Evolutionary conservation across 306 rosid genomes (phyloP), one percentile per base, ranked within the genome.

Genomic region (Arachis stenosperma): DNA sequence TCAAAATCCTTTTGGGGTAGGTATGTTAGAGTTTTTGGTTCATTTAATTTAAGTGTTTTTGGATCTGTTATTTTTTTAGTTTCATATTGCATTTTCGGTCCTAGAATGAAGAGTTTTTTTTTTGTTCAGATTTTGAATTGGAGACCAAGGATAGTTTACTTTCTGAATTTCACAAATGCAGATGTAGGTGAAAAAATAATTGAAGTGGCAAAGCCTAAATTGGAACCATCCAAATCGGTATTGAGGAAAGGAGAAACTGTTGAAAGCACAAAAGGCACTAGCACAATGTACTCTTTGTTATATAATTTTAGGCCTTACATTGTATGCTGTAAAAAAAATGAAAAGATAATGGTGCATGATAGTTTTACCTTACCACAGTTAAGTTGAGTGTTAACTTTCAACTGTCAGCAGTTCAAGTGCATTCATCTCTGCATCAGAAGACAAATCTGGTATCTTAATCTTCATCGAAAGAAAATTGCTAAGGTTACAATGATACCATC

Each of bases 381-480:
- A 42, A 48, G 43, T 52, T 65, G 7, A 55, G 13, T 56, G 63
- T 60, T 70, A 55, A 70, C 55, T 63, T 52, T 33, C 70, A 40
- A 52, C 40, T 72, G 75, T 61, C 65, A 74, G 71, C 79, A 88
- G 88, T 76, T 81, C 90, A 71, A 88, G 90, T 54, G 79, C 84
- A 17, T 88, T 85, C 78, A 72, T 88, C 47, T 62, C 81, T 53
- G 84, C 88, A 44, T 85, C 88, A 62, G 82, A 85, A 79, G 92
- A 88, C 57, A 74, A 83, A 36, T 71, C 85, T 6, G 88, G 90
- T 61, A 57, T 63, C 65, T 71, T 88, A 51, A 78, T 72, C 29
- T 60, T 51, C 11, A 76, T 88, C 77, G 90, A 88, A 83, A 67
- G 76, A 88, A 88, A 84, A 85, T 85, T 65, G 85, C 92, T 3